A percentile compares a stretch with the other conserved stretches of the same genome.
Evolutionary conservation across 164 flowering plant genomes (phyloP).

Genomic region (Taxillus chinensis): DNA sequence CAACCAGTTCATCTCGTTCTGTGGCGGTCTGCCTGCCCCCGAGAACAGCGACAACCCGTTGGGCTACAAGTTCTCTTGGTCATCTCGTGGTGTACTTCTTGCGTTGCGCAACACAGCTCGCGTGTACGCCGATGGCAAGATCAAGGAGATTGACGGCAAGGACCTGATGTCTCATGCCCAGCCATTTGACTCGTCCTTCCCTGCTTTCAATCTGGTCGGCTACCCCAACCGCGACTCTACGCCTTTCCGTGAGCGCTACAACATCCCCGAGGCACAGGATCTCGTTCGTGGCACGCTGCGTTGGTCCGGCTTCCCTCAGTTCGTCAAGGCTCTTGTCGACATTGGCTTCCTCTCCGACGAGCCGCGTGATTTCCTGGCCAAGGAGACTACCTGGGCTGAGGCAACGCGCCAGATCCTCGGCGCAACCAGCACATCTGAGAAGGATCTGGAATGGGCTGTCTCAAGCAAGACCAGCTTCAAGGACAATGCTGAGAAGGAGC

Average conservation of each 20-base stretch:
- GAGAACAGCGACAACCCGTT: constrained; percentile 1
- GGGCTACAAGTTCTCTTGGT: background rate
- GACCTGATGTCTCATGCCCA: background rate
- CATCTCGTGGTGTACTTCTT: background rate
- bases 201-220: background rate
- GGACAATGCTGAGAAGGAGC: background rate
- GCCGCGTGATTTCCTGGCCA: background rate
- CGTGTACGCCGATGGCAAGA: background rate
- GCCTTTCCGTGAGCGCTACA: background rate
- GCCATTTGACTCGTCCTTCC: background rate
- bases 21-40: too few species aligned
- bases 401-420: background rate
- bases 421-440: background rate
- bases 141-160: background rate
- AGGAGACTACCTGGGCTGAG: background rate
- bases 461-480: too few species aligned
- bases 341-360: background rate
- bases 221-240: background rate
- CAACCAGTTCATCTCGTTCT: too few species aligned
- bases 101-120: background rate
- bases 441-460: background rate
- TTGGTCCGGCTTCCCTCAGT: background rate
- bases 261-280: background rate
- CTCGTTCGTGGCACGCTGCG: background rate
- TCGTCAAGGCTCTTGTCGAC: background rate